Evolutionary conservation across 495 filamentous ascomycete genomes (phyloP).

Genomic region (Talaromyces proteolyticus): DNA sequence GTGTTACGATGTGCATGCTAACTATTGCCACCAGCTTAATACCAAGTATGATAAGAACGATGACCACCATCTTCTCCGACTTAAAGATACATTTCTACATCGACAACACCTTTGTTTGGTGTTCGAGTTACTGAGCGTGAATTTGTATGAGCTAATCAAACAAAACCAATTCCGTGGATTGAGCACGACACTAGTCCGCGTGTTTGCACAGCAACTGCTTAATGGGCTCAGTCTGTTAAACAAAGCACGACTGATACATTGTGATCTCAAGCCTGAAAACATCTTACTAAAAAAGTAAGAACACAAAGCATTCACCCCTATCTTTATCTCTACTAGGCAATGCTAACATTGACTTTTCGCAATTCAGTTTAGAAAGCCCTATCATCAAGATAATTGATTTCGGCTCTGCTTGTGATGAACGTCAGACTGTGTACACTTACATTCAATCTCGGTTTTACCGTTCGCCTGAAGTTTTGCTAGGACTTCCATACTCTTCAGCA

Average conservation of each 20-base stretch:
- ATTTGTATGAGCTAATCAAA: conserved; percentile 98
- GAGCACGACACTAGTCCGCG: conserved; percentile 94
- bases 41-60: conserved; percentile 99
- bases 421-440: conserved; percentile 98
- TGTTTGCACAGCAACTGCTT: conserved; percentile 95
- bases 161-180: conserved; percentile 98
- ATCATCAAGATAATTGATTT: conserved; percentile 99
- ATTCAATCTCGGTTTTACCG: conserved; percentile 99
- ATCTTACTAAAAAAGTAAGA: conserved; percentile 92
- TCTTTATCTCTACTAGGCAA: not conserved
- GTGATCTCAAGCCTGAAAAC: conserved; percentile 98
- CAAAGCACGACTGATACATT: conserved; percentile 96
- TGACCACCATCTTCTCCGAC: conserved; percentile 90
- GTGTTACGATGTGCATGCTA: not conserved
- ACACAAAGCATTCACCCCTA: not conserved
- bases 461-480: conserved; percentile 92
- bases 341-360: not conserved
- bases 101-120: conserved; percentile 95
- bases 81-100: conserved; percentile 99
- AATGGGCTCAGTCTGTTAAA: conserved; percentile 90
- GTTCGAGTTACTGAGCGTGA: conserved; percentile 96
- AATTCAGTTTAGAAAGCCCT: conserved; percentile 78
- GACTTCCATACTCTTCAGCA: conserved; percentile 91
- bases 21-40: conserved; percentile 63
- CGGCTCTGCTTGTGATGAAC: conserved; percentile 95